Conservation (phyloP, 495 filamentous ascomycete species). For the Aspergillus bridgeri region DNA sequence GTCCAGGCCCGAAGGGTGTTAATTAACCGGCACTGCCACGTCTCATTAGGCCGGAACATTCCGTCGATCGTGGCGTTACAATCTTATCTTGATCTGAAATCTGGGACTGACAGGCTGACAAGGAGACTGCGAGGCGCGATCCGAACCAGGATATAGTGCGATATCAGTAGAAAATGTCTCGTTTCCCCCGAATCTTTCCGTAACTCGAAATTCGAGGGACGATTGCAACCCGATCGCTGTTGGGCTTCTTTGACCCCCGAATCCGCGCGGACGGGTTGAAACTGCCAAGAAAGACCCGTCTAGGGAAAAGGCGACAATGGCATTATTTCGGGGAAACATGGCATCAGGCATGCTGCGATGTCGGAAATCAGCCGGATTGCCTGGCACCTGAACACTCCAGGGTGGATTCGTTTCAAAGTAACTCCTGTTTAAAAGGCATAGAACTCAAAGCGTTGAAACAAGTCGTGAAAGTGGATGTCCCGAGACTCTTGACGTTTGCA, state of each 20-base stretch:
- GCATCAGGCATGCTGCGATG: background rate
- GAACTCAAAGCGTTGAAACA: too few species aligned
- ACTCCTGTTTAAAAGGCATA: too few species aligned
- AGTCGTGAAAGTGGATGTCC: too few species aligned
- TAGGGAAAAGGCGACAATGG: background rate
- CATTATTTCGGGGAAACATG: background rate
- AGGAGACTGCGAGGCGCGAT: background rate
- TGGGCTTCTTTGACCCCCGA: background rate
- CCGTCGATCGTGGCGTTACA: background rate
- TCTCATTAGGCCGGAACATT: background rate
- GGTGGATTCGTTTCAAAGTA: too few species aligned
- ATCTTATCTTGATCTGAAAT: background rate
- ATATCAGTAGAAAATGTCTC: background rate
- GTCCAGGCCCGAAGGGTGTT: background rate
- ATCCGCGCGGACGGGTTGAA: background rate
- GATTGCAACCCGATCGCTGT: background rate
- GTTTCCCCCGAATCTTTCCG: too few species aligned
- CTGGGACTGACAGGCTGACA: background rate
- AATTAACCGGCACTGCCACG: background rate
- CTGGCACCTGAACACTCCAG: too few species aligned
- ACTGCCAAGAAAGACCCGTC: background rate
- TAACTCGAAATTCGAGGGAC: background rate
- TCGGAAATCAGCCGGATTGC: too few species aligned
- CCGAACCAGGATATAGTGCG: background rate
- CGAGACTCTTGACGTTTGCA: too few species aligned